Evolutionary conservation across 306 rosid species (phyloP).

Genomic region (Glycyrrhiza uralensis): DNA sequence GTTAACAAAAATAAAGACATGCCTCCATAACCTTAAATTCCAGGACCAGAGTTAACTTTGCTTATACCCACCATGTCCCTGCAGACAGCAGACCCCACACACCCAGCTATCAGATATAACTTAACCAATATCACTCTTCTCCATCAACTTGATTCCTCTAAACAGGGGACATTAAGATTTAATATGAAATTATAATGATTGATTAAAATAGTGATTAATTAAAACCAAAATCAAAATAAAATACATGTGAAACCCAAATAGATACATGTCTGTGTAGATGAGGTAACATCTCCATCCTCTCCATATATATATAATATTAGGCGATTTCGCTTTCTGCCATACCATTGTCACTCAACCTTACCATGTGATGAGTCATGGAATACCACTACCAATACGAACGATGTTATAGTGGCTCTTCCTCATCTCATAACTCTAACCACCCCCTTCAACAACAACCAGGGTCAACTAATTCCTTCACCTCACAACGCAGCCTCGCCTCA

Average conservation of each 20-base stretch:
- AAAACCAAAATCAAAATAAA: too few relatives aligned
- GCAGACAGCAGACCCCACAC: constrained; percentile 16
- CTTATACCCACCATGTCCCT: not conserved
- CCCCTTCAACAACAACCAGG: not conserved
- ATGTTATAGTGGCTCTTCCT: constrained; percentile 20
- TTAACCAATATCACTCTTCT: not conserved
- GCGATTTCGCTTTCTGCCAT: constrained; percentile 25
- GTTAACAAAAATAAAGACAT: too few relatives aligned
- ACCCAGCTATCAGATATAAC: not conserved
- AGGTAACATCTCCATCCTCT: not conserved
- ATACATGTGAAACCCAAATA: too few relatives aligned
- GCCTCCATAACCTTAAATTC: too few relatives aligned
- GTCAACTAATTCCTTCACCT: constrained; percentile 36
- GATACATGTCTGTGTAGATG: not conserved
- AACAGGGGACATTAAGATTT: too few relatives aligned
- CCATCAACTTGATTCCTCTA: too few relatives aligned
- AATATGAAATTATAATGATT: too few relatives aligned
- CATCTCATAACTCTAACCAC: constrained; percentile 36
- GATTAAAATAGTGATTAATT: too few relatives aligned
- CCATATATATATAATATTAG: constrained; percentile 30
- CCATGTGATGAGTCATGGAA: constrained; percentile 57
- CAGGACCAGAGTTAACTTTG: constrained; percentile 12
- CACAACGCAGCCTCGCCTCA: constrained; percentile 54
- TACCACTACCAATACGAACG: constrained; percentile 32
- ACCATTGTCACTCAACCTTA: constrained; percentile 17